phyloP scores from a whole-genome alignment of 2,329 filamentous ascomycete genomes.

The Podosphaera xanthii region DNA sequence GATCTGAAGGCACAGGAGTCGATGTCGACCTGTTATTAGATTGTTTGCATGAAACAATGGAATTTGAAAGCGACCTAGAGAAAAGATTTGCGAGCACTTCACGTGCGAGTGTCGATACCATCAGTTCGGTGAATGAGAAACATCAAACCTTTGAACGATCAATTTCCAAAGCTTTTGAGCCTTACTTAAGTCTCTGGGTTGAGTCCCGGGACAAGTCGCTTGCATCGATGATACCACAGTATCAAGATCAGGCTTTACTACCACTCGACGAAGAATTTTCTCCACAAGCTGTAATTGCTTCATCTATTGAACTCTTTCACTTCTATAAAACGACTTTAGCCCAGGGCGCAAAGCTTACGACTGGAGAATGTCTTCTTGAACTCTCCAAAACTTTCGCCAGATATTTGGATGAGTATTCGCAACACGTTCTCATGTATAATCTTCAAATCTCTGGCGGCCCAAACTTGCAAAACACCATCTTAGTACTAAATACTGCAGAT shows the following conservation, averaged over 20 bases:
- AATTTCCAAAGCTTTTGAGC: slow-evolving; percentile 92
- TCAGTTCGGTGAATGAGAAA: slow-evolving; percentile 56
- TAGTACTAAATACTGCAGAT: slow-evolving; percentile 88
- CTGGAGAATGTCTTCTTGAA: slow-evolving; percentile 66
- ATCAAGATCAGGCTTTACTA: slow-evolving; percentile 60
- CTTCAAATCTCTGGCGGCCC: slow-evolving; percentile 27
- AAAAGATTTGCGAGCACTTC: slow-evolving; percentile 53
- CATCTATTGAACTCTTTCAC: slow-evolving; percentile 90
- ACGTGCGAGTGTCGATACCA: slow-evolving; percentile 68
- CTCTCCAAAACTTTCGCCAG: slow-evolving; percentile 69
- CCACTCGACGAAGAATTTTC: slow-evolving; percentile 81
- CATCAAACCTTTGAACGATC: slow-evolving; percentile 63
- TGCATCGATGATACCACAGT: slow-evolving; percentile 63
- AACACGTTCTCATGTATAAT: slow-evolving; percentile 66
- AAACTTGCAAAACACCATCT: slow-evolving; percentile 49
- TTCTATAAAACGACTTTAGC: slow-evolving; percentile 85
- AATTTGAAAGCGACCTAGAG: slow-evolving; percentile 87
- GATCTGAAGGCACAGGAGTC: slow-evolving; percentile 51
- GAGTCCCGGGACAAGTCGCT: slow-evolving; percentile 86
- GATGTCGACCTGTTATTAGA: slow-evolving; percentile 77
- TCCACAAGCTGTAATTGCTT: slow-evolving; percentile 68
- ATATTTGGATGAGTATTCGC: slow-evolving; percentile 86
- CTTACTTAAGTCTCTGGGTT: slow-evolving; percentile 90
- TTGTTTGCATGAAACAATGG: slow-evolving; percentile 83
- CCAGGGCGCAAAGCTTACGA: slow-evolving; percentile 90